phyloP scores from a whole-genome alignment of 2,329 filamentous ascomycete genomes.

The Phyllosticta citrichinensis region DNA sequence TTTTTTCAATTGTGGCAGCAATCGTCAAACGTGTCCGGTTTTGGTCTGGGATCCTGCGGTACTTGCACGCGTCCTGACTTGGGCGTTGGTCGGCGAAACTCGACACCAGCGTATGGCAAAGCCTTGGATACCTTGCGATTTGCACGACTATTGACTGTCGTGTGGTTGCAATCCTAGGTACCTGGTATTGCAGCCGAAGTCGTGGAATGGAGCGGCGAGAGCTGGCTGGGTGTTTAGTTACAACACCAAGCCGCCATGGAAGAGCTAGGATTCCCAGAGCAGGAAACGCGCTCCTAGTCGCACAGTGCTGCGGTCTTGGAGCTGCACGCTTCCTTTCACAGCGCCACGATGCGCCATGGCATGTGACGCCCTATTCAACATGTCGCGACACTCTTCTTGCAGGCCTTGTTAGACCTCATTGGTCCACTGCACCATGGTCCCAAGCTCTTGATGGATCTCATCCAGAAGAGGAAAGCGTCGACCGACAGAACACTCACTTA shows the following conservation, averaged over 20 bases:
- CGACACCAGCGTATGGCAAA: neutral
- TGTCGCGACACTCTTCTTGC: neutral
- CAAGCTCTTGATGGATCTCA: neutral
- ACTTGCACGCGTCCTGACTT: neutral
- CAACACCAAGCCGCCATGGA: neutral
- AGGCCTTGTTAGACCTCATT: neutral
- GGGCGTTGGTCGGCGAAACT: neutral
- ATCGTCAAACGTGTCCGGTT: neutral
- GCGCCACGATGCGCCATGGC: neutral
- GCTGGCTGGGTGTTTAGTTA: neutral
- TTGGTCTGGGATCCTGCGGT: neutral
- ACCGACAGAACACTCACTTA: neutral
- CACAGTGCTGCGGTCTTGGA: neutral
- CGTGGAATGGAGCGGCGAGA: neutral
- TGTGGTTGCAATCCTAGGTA: neutral
- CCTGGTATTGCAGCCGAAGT: neutral
- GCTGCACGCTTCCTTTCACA: neutral
- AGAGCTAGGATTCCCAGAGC: neutral
- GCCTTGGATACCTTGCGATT: neutral
- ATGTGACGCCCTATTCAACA: neutral
- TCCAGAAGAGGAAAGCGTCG: neutral
- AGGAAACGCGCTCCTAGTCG: neutral
- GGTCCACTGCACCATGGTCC: neutral
- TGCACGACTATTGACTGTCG: neutral
- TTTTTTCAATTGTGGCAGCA: neutral